These are phyloP conservation scores for Boletus sp. DNA, from an alignment of 1,284 basidiomycete species.

Conservation along the genomic window DNA sequence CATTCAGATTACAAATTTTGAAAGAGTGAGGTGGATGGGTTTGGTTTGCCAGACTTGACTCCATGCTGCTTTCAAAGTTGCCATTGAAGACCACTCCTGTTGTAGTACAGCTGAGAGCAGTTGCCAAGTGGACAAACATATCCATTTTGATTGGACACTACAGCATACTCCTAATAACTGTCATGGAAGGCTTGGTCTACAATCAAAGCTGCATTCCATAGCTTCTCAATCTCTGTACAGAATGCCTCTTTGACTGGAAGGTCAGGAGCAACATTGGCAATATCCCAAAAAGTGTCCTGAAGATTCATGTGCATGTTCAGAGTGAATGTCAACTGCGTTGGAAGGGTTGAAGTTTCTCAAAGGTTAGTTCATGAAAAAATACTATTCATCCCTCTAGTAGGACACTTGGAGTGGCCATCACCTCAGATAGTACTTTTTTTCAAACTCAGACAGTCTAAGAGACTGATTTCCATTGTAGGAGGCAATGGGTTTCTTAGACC, in stretches of 20 bases:
- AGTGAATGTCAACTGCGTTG: neutral
- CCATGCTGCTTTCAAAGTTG: neutral
- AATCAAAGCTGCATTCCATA: slow-evolving; percentile 21
- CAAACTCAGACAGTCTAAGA: too few species aligned
- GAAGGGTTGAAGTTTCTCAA: too few species aligned
- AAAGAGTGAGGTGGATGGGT: neutral
- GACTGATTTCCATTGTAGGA: too few species aligned
- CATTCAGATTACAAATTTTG: slow-evolving; percentile 10
- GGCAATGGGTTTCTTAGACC: too few species aligned
- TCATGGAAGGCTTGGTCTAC: slow-evolving; percentile 25
- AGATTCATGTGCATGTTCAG: neutral
- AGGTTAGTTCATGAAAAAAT: too few species aligned
- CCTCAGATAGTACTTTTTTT: too few species aligned
- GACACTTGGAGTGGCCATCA: too few species aligned
- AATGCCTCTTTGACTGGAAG: slow-evolving; percentile 21
- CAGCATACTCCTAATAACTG: neutral
- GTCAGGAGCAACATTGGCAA: slow-evolving; percentile 9
- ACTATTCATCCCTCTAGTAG: too few species aligned
- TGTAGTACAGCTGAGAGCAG: neutral
- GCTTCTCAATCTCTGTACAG: slow-evolving; percentile 19
- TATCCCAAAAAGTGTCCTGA: slow-evolving; percentile 3
- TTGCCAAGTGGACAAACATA: neutral
- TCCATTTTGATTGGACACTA: neutral
- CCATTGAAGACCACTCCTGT: neutral
- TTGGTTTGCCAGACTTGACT: neutral